Percentiles rank a stretch among this genome's conserved stretches.
Conservation (phyloP, 495 filamentous ascomycete genomes). For the Cryomyces antarcticus region DNA sequence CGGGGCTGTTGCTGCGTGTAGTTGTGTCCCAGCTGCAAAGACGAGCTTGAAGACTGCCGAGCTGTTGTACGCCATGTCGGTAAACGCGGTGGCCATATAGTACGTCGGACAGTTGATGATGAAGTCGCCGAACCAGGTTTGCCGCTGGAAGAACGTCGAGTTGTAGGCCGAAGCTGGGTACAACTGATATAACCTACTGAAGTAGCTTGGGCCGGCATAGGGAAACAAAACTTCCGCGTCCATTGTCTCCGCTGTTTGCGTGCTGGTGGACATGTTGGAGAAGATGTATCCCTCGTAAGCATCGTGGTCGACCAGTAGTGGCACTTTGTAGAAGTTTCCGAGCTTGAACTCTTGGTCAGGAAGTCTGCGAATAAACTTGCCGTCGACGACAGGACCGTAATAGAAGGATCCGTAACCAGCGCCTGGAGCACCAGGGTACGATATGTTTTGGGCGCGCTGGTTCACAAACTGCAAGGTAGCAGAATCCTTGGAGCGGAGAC, state of each 20-base stretch:
- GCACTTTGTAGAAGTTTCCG: constrained; percentile 12
- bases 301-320: constrained; percentile 8
- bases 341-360: constrained; percentile 11
- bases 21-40: constrained; percentile 8
- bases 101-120: constrained; percentile 13
- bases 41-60: constrained; percentile 6
- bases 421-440: background rate
- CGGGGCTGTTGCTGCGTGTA: constrained; percentile 5
- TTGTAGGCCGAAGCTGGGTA: constrained; percentile 7
- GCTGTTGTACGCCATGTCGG: constrained; percentile 1
- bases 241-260: constrained; percentile 1
- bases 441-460: background rate
- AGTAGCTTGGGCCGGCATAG: constrained; percentile 8
- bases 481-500: constrained; percentile 1
- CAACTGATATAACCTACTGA: constrained; percentile 9
- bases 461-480: background rate
- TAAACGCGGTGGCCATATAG: constrained; percentile 10
- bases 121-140: constrained; percentile 10
- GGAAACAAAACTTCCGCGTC: constrained; percentile 8
- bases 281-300: constrained; percentile 9
- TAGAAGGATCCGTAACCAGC: constrained; percentile 10
- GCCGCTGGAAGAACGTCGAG: constrained; percentile 9
- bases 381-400: constrained; percentile 10
- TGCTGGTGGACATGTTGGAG: constrained; percentile 3
- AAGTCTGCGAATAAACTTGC: constrained; percentile 8